Conservation (phyloP, 768 basidiomycete species). For the Pisolithus orientalis region DNA sequence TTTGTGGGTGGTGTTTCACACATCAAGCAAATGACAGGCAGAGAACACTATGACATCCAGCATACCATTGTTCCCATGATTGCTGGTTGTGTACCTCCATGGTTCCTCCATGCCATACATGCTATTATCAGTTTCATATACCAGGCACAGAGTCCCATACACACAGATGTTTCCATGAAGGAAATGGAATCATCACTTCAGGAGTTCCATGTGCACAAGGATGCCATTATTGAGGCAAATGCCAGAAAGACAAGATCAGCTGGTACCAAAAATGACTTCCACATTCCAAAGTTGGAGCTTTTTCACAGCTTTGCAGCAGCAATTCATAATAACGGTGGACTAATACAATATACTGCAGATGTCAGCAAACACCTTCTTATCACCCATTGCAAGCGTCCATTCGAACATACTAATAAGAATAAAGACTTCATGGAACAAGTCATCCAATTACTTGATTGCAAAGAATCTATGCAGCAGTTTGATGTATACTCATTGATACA, state of each 20-base stretch:
- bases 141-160: too few relatives aligned
- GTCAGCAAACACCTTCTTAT: slow-evolving; percentile 22
- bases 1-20: neutral
- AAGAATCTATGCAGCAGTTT: slow-evolving; percentile 15
- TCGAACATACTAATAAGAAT: slow-evolving; percentile 17
- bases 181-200: neutral
- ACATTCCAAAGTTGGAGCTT: neutral
- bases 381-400: slow-evolving; percentile 13
- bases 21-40: neutral
- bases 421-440: slow-evolving; percentile 31
- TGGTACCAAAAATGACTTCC: neutral
- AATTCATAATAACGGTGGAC: slow-evolving; percentile 22
- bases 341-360: slow-evolving; percentile 32
- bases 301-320: neutral
- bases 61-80: neutral
- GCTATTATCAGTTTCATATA: too few relatives aligned
- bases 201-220: neutral
- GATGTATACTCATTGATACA: slow-evolving; percentile 14
- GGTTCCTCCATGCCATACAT: neutral
- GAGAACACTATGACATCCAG: neutral
- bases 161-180: neutral
- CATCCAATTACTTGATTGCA: slow-evolving; percentile 23
- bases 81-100: neutral
- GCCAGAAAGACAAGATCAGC: neutral
- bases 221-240: neutral